These are phyloP conservation scores for Epichloe elymi DNA, from an alignment of 2,329 filamentous ascomycete species.

Conservation along the genomic window DNA sequence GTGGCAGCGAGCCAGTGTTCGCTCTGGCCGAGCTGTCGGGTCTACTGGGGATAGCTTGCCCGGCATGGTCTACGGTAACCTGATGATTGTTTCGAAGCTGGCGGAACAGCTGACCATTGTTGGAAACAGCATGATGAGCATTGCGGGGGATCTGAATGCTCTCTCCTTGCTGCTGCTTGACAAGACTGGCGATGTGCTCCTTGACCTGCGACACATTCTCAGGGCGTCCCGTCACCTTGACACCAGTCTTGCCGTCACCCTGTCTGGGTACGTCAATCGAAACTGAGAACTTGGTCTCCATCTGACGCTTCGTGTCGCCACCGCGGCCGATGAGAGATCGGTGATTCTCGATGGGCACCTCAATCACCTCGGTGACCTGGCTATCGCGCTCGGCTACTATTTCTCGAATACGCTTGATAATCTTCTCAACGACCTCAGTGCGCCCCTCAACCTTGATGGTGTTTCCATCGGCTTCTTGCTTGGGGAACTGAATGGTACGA, in stretches of 20 bases:
- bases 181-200: conserved; percentile 63
- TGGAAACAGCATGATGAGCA: conserved; percentile 72
- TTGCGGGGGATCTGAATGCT: conserved; percentile 66
- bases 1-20: conserved; percentile 56
- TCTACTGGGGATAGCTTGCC: conserved; percentile 62
- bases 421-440: conserved; percentile 74
- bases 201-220: conserved; percentile 75
- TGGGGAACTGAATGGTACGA: conserved; percentile 88
- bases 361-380: conserved; percentile 64
- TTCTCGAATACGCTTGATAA: conserved; percentile 66
- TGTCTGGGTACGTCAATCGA: conserved; percentile 85
- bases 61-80: conserved; percentile 84
- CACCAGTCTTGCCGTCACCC: conserved; percentile 67
- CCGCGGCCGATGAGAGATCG: conserved; percentile 81
- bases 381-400: conserved; percentile 75
- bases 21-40: conserved; percentile 41
- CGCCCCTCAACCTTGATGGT: conserved; percentile 82
- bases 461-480: conserved; percentile 69
- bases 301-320: conserved; percentile 70
- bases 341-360: conserved; percentile 84
- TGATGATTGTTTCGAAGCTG: conserved; percentile 73
- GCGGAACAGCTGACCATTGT: conserved; percentile 90
- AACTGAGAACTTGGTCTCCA: conserved; percentile 79
- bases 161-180: conserved; percentile 81
- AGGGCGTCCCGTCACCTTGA: conserved; percentile 74